phyloP scores from a whole-genome alignment of 257 asterid species.

The Solanum virginianum region DNA sequence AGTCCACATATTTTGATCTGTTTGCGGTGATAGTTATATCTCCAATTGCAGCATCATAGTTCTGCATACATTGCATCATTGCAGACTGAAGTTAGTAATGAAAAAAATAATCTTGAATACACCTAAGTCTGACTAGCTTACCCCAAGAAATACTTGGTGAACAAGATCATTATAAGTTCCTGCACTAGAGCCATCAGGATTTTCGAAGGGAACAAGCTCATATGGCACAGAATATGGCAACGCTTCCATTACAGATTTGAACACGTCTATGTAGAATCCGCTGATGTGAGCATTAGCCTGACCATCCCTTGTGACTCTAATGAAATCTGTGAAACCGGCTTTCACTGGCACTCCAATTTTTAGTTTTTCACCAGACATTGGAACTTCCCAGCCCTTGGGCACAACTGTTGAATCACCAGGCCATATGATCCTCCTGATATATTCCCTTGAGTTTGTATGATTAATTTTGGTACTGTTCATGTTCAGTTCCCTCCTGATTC shows the following conservation, averaged over 20 bases:
- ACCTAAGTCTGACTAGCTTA: neutral
- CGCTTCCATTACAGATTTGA: constrained; percentile 21
- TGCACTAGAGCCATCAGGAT: constrained; percentile 10
- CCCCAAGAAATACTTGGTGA: constrained; percentile 19
- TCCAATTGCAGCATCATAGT: neutral
- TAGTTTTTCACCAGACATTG: constrained; percentile 24
- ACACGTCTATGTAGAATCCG: constrained; percentile 20
- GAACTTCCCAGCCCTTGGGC: constrained; percentile 45
- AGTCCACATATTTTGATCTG: neutral
- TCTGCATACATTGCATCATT: neutral
- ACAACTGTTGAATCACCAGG: constrained; percentile 25
- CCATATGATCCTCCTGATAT: constrained; percentile 20
- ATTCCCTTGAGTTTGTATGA: neutral
- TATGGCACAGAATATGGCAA: constrained; percentile 27
- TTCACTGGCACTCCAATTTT: constrained; percentile 30
- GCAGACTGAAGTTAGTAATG: neutral
- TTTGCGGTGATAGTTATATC: neutral
- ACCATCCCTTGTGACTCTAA: constrained; percentile 19
- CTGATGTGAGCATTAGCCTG: constrained; percentile 9
- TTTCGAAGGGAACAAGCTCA: constrained; percentile 14
- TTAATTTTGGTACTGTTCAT: neutral
- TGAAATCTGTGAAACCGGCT: constrained; percentile 14
- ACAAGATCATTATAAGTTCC: constrained; percentile 40
- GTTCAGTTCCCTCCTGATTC: neutral
- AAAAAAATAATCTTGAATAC: neutral